These are phyloP conservation scores for Coemansia sp. DNA, from an alignment of 192 early-diverging fungal genomes.

Conservation along the genomic window DNA sequence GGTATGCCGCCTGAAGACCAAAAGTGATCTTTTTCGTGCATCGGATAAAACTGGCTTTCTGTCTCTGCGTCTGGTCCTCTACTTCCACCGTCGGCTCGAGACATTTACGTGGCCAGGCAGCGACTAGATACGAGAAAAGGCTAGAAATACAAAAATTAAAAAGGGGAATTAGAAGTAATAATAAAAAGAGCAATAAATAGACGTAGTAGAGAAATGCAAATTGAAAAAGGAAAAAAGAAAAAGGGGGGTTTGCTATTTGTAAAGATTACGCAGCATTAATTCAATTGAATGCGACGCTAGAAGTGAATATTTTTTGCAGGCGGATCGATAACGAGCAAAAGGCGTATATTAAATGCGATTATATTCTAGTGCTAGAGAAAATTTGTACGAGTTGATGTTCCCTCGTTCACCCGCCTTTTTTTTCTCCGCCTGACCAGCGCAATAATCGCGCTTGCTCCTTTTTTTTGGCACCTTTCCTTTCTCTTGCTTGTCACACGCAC, in stretches of 20 bases:
- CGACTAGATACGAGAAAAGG: too few relatives aligned
- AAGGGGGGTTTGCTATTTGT: too few relatives aligned
- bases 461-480: background rate
- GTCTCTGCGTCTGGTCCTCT: background rate
- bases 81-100: background rate
- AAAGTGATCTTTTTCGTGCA: constrained; percentile 38
- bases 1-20: constrained; percentile 41
- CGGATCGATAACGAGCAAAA: too few relatives aligned
- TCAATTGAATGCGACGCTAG: too few relatives aligned
- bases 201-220: background rate
- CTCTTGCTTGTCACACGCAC: background rate
- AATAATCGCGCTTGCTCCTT: background rate
- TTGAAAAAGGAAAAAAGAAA: background rate
- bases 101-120: background rate
- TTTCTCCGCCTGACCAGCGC: constrained; percentile 5
- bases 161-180: background rate
- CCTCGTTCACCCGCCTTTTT: too few relatives aligned
- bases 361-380: too few relatives aligned
- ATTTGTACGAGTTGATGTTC: too few relatives aligned
- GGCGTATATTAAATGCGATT: background rate
- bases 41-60: constrained; percentile 7
- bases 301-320: too few relatives aligned
- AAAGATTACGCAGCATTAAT: too few relatives aligned
- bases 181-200: background rate
- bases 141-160: background rate